Evolutionary conservation across 768 basidiomycete genomes (phyloP).

Genomic region (Coprinopsis marcescibilis): DNA sequence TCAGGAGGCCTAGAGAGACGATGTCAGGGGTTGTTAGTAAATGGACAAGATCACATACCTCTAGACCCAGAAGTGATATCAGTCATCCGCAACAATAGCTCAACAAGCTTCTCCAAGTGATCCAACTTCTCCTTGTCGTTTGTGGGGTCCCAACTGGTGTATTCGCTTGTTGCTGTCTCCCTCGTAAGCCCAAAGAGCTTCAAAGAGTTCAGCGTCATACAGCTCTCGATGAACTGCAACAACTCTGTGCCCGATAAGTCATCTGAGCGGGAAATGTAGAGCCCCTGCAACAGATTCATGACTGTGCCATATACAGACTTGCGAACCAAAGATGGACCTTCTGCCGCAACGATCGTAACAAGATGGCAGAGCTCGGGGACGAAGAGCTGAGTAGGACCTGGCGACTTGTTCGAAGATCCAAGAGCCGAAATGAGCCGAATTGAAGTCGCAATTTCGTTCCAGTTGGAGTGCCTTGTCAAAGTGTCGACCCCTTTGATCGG

Average conservation of each 20-base stretch:
- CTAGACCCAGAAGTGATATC: slow-evolving; percentile 59
- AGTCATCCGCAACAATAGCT: slow-evolving; percentile 58
- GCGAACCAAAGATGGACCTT: slow-evolving; percentile 68
- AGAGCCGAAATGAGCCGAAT: slow-evolving; percentile 71
- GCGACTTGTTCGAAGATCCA: slow-evolving; percentile 53
- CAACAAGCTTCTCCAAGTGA: slow-evolving; percentile 57
- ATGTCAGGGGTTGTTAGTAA: background rate
- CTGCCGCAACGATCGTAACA: slow-evolving; percentile 69
- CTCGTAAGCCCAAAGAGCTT: slow-evolving; percentile 69
- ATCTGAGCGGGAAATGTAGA: slow-evolving; percentile 56
- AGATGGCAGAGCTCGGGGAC: slow-evolving; percentile 81
- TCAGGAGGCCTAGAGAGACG: slow-evolving; percentile 55
- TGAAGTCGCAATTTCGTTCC: slow-evolving; percentile 78
- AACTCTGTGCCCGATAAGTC: slow-evolving; percentile 59
- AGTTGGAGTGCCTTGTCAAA: slow-evolving; percentile 67
- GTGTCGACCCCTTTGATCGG: slow-evolving; percentile 41
- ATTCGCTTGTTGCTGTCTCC: slow-evolving; percentile 63
- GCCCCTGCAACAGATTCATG: slow-evolving; percentile 75
- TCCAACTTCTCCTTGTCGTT: slow-evolving; percentile 57
- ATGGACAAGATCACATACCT: slow-evolving; percentile 40
- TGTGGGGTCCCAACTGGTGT: slow-evolving; percentile 46
- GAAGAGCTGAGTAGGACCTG: slow-evolving; percentile 66
- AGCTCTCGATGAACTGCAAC: slow-evolving; percentile 56
- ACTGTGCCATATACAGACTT: slow-evolving; percentile 78
- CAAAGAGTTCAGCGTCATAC: slow-evolving; percentile 50